Evolutionary conservation across 2,329 filamentous ascomycete species (phyloP).

Genomic region (Aspergillus pseudoglaucus): DNA sequence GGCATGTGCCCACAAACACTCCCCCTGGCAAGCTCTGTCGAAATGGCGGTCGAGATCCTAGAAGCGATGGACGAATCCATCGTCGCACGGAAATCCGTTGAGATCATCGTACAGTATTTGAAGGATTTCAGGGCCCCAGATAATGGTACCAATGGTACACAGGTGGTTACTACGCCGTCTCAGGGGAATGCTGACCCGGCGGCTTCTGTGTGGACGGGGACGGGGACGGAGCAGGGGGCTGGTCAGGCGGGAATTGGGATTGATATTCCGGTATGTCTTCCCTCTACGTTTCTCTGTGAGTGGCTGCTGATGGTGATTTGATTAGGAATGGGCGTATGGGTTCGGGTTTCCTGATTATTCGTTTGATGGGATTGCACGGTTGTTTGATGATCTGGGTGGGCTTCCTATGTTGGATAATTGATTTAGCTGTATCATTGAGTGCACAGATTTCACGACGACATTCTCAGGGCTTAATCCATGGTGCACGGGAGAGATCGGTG

Average conservation of each 20-base stretch:
- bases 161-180: background rate
- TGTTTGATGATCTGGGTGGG: conserved; percentile 29
- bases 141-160: conserved; percentile 1
- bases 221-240: conserved; percentile 6
- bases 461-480: too few species aligned
- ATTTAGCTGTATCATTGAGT: background rate
- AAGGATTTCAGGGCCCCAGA: conserved; percentile 19
- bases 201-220: background rate
- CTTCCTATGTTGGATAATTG: conserved; percentile 24
- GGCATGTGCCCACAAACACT: conserved; percentile 23
- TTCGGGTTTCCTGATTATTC: conserved; percentile 34
- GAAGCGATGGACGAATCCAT: conserved; percentile 39
- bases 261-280: conserved; percentile 21
- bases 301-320: background rate
- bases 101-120: conserved; percentile 29
- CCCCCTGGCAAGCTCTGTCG: conserved; percentile 22
- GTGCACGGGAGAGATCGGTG: too few species aligned
- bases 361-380: conserved; percentile 28
- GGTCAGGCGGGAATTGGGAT: conserved; percentile 14
- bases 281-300: background rate
- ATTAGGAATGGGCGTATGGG: conserved; percentile 27
- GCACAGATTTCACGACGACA: too few species aligned
- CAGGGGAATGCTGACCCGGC: background rate
- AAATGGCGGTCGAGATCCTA: conserved; percentile 35
- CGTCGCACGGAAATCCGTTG: conserved; percentile 34